Evolutionary conservation across 352 stramenopile genomes (phyloP).

Genomic region (Phytopythium kandeliae): DNA sequence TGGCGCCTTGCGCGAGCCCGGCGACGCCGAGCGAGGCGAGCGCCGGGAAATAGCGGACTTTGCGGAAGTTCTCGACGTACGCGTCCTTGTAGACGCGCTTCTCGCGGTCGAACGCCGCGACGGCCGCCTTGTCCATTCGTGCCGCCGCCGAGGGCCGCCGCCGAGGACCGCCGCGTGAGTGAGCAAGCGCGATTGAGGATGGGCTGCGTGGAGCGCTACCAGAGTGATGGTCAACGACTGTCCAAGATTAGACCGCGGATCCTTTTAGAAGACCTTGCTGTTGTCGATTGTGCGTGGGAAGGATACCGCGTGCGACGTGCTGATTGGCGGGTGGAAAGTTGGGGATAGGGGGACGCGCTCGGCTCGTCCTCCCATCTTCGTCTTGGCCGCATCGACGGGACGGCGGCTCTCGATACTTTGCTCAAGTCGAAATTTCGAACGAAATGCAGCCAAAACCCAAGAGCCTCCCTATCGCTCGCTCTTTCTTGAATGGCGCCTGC

Average conservation of each 20-base stretch:
- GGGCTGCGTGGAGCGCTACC: too few species aligned
- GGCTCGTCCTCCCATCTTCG: background rate
- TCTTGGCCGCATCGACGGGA: too few species aligned
- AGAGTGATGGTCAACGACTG: background rate
- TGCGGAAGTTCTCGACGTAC: slow-evolving; percentile 64
- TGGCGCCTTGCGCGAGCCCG: slow-evolving; percentile 37
- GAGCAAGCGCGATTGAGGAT: too few species aligned
- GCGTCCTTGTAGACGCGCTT: slow-evolving; percentile 77
- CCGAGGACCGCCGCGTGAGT: too few species aligned
- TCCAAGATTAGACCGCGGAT: background rate
- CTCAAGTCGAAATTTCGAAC: background rate
- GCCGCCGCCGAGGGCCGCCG: background rate
- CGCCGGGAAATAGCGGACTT: slow-evolving; percentile 69
- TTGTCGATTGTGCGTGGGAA: background rate
- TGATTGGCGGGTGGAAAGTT: slow-evolving; percentile 5
- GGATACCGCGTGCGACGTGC: slow-evolving; percentile 3
- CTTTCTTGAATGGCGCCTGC: background rate
- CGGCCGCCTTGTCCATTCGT: slow-evolving; percentile 42
- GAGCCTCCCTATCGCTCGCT: background rate
- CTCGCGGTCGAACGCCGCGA: slow-evolving; percentile 60
- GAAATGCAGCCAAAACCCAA: background rate
- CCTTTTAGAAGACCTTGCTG: background rate
- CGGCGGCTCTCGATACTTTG: background rate
- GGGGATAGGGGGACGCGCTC: slow-evolving; percentile 1
- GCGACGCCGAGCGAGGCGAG: slow-evolving; percentile 40